Conservation (phyloP, 306 rosid species). For the Prunus salicina region DNA sequence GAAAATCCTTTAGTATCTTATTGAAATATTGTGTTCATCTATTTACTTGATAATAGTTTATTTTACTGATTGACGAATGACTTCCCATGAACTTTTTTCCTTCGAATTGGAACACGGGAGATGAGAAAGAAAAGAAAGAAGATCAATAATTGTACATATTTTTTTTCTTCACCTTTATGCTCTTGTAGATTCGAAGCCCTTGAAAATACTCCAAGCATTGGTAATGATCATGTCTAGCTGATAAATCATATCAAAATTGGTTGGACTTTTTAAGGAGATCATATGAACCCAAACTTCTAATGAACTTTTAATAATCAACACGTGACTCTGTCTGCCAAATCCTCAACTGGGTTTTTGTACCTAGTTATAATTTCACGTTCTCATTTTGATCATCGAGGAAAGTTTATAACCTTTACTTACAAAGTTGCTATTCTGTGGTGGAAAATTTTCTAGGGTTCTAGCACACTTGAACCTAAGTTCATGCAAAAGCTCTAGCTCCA, state of each 20-base stretch:
- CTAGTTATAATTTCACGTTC: slow-evolving; percentile 26
- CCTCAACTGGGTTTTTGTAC: slow-evolving; percentile 25
- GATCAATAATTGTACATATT: background rate
- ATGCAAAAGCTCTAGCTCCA: slow-evolving; percentile 11
- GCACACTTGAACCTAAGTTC: slow-evolving; percentile 24
- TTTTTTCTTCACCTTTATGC: background rate
- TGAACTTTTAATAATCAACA: slow-evolving; percentile 15
- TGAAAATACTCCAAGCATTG: slow-evolving; percentile 22
- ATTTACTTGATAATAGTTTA: too few relatives aligned
- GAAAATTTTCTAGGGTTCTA: slow-evolving; percentile 33
- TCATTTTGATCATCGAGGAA: slow-evolving; percentile 24
- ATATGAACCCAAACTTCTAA: background rate
- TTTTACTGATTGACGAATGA: too few relatives aligned
- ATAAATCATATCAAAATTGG: slow-evolving; percentile 21
- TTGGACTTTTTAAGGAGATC: slow-evolving; percentile 34
- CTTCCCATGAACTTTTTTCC: too few relatives aligned
- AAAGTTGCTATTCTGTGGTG: slow-evolving; percentile 7
- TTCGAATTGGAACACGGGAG: too few relatives aligned
- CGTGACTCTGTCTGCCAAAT: slow-evolving; percentile 26
- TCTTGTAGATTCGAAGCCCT: background rate
- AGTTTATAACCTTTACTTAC: background rate
- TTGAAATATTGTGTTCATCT: too few relatives aligned
- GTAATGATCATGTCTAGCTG: slow-evolving; percentile 37
- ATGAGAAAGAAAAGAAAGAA: too few relatives aligned
- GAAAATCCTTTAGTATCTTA: too few relatives aligned